Evolutionary conservation across 2,329 filamentous ascomycete genomes (phyloP).

Genomic region (Sarocladiaceae sp.): DNA sequence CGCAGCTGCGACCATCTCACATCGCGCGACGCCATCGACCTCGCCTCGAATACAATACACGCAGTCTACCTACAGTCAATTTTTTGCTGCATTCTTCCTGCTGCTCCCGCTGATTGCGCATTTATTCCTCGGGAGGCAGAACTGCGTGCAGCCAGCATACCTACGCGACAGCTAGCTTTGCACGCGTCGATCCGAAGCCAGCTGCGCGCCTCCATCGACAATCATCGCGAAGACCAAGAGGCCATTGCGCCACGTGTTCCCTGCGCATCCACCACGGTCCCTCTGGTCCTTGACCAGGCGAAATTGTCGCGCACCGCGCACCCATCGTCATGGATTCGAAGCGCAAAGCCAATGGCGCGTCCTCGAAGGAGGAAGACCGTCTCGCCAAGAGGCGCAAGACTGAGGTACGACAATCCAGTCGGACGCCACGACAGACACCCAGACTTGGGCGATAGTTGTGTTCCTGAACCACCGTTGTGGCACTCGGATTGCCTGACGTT

Average conservation of each 20-base stretch:
- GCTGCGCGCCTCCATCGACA: conserved; percentile 1
- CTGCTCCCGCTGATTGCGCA: not conserved
- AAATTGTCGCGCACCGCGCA: not conserved
- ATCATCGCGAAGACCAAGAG: not conserved
- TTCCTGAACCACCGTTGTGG: no score
- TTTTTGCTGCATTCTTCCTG: not conserved
- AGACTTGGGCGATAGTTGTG: no score
- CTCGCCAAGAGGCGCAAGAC: conserved; percentile 49
- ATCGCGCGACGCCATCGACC: conserved; percentile 4
- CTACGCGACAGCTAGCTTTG: not conserved
- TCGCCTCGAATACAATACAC: not conserved
- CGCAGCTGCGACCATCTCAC: not conserved
- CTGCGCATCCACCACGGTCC: not conserved
- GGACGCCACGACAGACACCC: no score
- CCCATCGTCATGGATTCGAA: conserved; percentile 47
- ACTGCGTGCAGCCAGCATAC: no score
- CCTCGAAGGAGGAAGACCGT: conserved; percentile 43
- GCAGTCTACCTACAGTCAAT: not conserved
- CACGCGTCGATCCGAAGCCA: conserved; percentile 2
- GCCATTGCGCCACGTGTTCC: not conserved
- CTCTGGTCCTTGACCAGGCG: not conserved
- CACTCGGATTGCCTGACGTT: no score
- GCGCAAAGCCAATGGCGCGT: conserved; percentile 46
- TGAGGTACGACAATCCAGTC: conserved; percentile 38
- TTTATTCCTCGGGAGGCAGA: no score